Evolutionary conservation across 2,329 filamentous ascomycete genomes (phyloP), one percentile per base, ranked within the genome.

Genomic region (Neocatenulostroma microsporum): DNA sequence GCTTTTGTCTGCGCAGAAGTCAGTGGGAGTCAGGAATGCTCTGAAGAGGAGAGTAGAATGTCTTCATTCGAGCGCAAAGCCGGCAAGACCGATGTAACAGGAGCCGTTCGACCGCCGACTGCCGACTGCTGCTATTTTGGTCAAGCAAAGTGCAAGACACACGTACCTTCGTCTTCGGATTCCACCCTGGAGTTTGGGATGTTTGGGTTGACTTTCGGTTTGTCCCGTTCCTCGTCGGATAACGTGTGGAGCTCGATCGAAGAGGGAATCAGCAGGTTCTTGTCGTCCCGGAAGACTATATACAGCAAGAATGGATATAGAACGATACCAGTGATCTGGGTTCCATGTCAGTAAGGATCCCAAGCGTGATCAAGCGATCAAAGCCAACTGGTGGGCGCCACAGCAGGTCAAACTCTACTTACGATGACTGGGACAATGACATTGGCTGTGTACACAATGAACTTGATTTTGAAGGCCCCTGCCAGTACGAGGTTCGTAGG

Each of bases 401-500:
- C n/a, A n/a, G n/a, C n/a, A n/a, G n/a, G n/a, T n/a, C n/a, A n/a
- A n/a, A n/a, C n/a, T n/a, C n/a, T n/a, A 32, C 30, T 32, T 13
- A 28, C 33, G 20, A 35, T 8, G 15, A 35, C 33, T 4, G 33
- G 33, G 4, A 35, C 33, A 26, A 35, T 35, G 23, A 35, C 82
- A 52, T 85, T 83, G n/a, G 78, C 80, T 0, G 80, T 84, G 51
- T 85, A 85, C 26, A 74, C 67, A 51, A 85, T 74, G 56, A 85
- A 85, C 34, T 72, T 80, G 62, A 85, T 79, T 3, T 73, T 51
- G 51, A 85, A 85, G 2, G 82, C 82, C 3, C 81, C 80, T 0
- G 81, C 80, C 0, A 85, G 69, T 0, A 85, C 81, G 6, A 85
- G 69, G 37, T 86, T 86, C 2, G 82, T 85, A 0, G 82, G 82